phyloP scores from a whole-genome alignment of 2,329 filamentous ascomycete species.

The Saccharata proteae region DNA sequence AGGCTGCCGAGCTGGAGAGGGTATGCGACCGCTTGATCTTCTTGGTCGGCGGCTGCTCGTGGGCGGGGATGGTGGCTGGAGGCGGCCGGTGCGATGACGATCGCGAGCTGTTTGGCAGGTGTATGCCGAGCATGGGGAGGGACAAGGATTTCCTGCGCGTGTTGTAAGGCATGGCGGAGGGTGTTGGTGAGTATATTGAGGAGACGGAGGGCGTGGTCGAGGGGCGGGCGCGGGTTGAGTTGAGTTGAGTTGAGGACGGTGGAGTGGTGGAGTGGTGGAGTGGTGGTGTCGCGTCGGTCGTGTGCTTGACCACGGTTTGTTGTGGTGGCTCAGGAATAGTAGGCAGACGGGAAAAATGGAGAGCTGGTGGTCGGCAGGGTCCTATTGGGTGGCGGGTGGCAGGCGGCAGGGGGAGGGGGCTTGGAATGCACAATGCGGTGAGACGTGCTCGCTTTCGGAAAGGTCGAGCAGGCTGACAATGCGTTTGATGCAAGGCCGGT shows the following conservation, averaged over 20 bases:
- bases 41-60: slow-evolving; percentile 43
- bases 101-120: slow-evolving; percentile 52
- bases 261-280: too few species aligned
- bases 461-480: slow-evolving; percentile 6
- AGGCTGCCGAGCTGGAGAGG: slow-evolving; percentile 20
- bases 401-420: too few species aligned
- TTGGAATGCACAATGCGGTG: slow-evolving; percentile 8
- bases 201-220: slow-evolving; percentile 3
- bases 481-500: too few species aligned
- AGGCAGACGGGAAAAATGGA: slow-evolving; percentile 6
- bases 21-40: slow-evolving; percentile 66
- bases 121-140: slow-evolving; percentile 83
- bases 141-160: slow-evolving; percentile 94
- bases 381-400: slow-evolving; percentile 9
- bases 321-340: slow-evolving; percentile 6
- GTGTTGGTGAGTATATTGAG: too few species aligned
- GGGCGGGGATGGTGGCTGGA: slow-evolving; percentile 45
- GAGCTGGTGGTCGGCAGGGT: slow-evolving; percentile 4
- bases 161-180: slow-evolving; percentile 69
- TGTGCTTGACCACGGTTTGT: slow-evolving; percentile 4
- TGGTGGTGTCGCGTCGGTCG: slow-evolving; percentile 16
- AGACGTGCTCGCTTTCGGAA: slow-evolving; percentile 8
- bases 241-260: too few species aligned
- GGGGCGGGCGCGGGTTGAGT: slow-evolving; percentile 14
- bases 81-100: slow-evolving; percentile 40